Percentiles rank a stretch among this genome's conserved stretches.
These are phyloP conservation scores for Gossypium bickii DNA, from an alignment of 345 rosid species.

Conservation along the genomic window DNA sequence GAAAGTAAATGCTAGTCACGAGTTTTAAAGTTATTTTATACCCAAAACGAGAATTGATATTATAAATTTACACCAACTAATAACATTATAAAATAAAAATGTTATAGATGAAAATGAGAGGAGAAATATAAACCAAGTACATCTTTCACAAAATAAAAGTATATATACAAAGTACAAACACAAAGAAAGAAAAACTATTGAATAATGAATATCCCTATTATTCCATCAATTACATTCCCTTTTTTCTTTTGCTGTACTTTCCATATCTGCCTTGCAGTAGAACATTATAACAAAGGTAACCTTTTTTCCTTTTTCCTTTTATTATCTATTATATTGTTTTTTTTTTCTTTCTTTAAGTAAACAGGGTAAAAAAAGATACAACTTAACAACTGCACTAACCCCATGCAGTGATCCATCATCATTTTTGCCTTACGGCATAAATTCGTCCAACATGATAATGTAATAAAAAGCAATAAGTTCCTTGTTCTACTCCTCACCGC, in stretches of 20 bases:
- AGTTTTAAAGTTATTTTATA: too few relatives aligned
- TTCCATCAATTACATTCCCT: not conserved
- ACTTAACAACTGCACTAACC: not conserved
- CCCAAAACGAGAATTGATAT: rapidly evolving
- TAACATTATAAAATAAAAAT: too few relatives aligned
- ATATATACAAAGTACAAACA: not conserved
- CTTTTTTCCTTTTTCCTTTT: not conserved
- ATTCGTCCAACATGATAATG: not conserved
- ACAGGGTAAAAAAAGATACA: not conserved
- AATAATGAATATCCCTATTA: not conserved
- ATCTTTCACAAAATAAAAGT: not conserved
- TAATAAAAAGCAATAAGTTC: not conserved
- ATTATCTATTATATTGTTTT: not conserved
- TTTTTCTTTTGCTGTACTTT: not conserved
- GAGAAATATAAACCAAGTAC: too few relatives aligned
- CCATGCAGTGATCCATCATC: not conserved
- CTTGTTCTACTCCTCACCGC: not conserved
- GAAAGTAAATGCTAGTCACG: rapidly evolving
- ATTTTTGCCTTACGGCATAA: slow-evolving; percentile 16
- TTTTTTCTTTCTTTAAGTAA: not conserved
- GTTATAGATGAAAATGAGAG: too few relatives aligned
- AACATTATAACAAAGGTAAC: not conserved
- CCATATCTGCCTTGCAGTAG: not conserved
- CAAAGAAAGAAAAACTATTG: not conserved
- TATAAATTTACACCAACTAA: too few relatives aligned